Conservation (phyloP, 208 protist genomes). For the Leishmania martiniquensis region DNA sequence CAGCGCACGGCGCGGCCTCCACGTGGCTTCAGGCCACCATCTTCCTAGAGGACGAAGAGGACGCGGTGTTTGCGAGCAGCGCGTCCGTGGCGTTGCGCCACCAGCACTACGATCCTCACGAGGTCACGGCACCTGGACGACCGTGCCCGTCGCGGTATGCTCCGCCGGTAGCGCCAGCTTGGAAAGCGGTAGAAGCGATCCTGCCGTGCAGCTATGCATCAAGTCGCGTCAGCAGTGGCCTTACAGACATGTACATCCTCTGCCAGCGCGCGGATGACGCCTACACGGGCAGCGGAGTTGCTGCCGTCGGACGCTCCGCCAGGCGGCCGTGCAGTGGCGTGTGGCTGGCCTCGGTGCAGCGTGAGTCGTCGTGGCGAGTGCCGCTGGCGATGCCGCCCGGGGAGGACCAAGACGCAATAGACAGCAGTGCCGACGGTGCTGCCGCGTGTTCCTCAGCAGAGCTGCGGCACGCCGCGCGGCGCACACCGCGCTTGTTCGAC, state of each 20-base stretch:
- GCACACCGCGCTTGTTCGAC: constrained; percentile 19
- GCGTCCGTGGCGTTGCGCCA: neutral
- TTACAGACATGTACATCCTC: constrained; percentile 4
- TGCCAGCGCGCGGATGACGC: constrained; percentile 19
- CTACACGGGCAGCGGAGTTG: constrained; percentile 15
- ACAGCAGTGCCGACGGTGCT: neutral
- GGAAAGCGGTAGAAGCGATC: constrained; percentile 23
- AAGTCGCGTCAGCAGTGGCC: neutral
- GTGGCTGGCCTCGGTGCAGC: constrained; percentile 32
- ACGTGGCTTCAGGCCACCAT: constrained; percentile 22
- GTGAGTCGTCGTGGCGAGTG: constrained; percentile 32
- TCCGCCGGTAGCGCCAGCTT: neutral
- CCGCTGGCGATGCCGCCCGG: constrained; percentile 24
- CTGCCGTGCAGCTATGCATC: constrained; percentile 15
- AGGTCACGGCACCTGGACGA: neutral
- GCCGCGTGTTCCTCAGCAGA: neutral
- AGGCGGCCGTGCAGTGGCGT: constrained; percentile 2
- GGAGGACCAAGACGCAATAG: neutral
- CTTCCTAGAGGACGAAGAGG: constrained; percentile 16
- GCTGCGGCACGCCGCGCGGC: neutral
- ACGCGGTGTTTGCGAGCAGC: constrained; percentile 5
- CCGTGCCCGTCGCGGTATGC: neutral
- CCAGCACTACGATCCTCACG: neutral
- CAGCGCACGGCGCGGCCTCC: neutral
- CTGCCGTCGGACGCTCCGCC: neutral